These are phyloP conservation scores for Lactifluus echinatus DNA, from an alignment of 768 basidiomycete species.

Conservation along the genomic window DNA sequence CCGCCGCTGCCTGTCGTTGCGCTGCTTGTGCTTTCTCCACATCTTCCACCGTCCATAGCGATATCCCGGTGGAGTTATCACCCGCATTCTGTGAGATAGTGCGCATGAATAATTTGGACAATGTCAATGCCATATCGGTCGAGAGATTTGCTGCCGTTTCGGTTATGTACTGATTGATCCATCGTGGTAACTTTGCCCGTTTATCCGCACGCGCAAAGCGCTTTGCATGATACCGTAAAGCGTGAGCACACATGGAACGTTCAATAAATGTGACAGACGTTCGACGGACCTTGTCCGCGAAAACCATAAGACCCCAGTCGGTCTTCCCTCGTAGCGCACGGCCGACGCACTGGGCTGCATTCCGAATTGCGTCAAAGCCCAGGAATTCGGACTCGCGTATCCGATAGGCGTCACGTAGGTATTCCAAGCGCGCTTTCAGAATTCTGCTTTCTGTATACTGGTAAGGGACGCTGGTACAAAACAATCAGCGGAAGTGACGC, in stretches of 20 bases:
- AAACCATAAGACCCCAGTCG: conserved; percentile 99
- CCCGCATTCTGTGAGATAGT: conserved; percentile 98
- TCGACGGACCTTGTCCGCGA: conserved; percentile 86
- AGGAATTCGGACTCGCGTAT: conserved; percentile 98
- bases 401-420: conserved; percentile 95
- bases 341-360: conserved; percentile 97
- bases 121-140: conserved; percentile 92
- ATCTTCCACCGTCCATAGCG: conserved; percentile 91
- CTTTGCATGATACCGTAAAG: conserved; percentile 31
- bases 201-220: conserved; percentile 90
- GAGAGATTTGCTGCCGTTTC: conserved; percentile 96
- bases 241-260: conserved; percentile 2
- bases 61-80: conserved; percentile 90
- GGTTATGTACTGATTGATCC: conserved; percentile 99
- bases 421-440: conserved; percentile 92
- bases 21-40: conserved; percentile 79
- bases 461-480: conserved; percentile 65
- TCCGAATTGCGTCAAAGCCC: conserved; percentile 99
- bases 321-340: conserved; percentile 97
- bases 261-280: not conserved
- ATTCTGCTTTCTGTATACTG: conserved; percentile 99
- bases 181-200: conserved; percentile 90
- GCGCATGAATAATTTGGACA: conserved; percentile 95
- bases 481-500: not conserved
- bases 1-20: conserved; percentile 56